phyloP scores from a whole-genome alignment of 2,329 filamentous ascomycete genomes.

The Hymenoscyphus albidus region DNA sequence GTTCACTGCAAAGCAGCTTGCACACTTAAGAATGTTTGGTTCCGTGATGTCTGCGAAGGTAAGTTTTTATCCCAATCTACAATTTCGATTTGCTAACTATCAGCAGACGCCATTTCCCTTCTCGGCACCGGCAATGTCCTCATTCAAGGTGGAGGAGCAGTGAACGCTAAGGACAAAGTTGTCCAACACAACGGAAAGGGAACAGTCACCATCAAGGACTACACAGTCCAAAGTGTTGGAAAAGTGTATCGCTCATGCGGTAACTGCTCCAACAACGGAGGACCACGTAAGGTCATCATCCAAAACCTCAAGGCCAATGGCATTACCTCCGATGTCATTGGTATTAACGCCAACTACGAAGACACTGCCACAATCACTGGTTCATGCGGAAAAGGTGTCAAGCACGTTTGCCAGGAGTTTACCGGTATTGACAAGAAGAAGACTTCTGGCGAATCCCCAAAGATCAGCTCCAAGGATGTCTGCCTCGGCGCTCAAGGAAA shows the following conservation, averaged over 20 bases:
- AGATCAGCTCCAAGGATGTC: slow-evolving; percentile 14
- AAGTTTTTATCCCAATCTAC: slow-evolving; percentile 29
- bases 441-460: slow-evolving; percentile 12
- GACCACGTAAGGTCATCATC: slow-evolving; percentile 32
- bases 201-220: slow-evolving; percentile 36
- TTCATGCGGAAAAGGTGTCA: slow-evolving; percentile 20
- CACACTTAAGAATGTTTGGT: slow-evolving; percentile 45
- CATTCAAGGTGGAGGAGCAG: slow-evolving; percentile 38
- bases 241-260: slow-evolving; percentile 48
- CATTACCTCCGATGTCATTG: slow-evolving; percentile 30
- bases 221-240: slow-evolving; percentile 40
- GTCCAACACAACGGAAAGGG: slow-evolving; percentile 38
- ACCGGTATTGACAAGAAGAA: slow-evolving; percentile 21
- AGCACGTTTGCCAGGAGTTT: slow-evolving; percentile 25
- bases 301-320: slow-evolving; percentile 34
- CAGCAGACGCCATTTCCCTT: slow-evolving; percentile 33
- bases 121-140: slow-evolving; percentile 33
- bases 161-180: slow-evolving; percentile 37
- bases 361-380: slow-evolving; percentile 32
- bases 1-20: slow-evolving; percentile 49
- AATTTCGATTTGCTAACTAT: slow-evolving; percentile 7
- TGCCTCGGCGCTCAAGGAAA: slow-evolving; percentile 22
- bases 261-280: slow-evolving; percentile 38
- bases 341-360: slow-evolving; percentile 36
- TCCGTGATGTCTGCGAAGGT: slow-evolving; percentile 30